Conservation (phyloP, 805 yeast genomes). For the Candida piceae region DNA sequence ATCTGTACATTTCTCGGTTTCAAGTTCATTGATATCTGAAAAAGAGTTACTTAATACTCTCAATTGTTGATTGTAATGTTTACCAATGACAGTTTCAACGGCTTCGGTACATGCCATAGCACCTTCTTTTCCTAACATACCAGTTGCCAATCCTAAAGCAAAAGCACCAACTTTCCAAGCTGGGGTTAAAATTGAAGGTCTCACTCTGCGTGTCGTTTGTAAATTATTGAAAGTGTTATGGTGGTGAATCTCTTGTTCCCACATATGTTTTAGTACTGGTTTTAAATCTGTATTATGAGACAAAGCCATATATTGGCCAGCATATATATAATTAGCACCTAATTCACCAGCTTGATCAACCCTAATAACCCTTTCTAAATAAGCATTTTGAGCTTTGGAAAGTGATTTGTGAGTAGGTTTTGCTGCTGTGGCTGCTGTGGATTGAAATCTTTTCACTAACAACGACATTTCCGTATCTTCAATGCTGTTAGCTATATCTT, state of each 20-base stretch:
- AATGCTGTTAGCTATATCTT: too few relatives aligned
- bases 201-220: constrained; percentile 71
- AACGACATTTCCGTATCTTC: constrained; percentile 8
- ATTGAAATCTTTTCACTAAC: constrained; percentile 14
- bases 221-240: constrained; percentile 77
- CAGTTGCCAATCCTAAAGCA: constrained; percentile 82
- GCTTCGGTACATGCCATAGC: constrained; percentile 99
- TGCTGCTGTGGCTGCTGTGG: constrained; percentile 12
- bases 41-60: constrained; percentile 69
- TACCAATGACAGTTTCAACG: constrained; percentile 96
- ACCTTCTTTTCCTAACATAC: constrained; percentile 83
- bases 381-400: constrained; percentile 58
- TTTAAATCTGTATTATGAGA: constrained; percentile 68
- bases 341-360: constrained; percentile 98
- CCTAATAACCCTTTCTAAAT: constrained; percentile 67
- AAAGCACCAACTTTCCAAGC: constrained; percentile 90
- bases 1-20: constrained; percentile 22
- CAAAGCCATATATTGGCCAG: constrained; percentile 81
- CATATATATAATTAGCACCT: constrained; percentile 90
- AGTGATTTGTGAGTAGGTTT: constrained; percentile 24
- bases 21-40: constrained; percentile 37
- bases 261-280: constrained; percentile 86
- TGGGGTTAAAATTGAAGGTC: constrained; percentile 91
- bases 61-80: constrained; percentile 88
- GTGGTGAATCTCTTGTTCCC: constrained; percentile 96